A percentile compares a stretch with the other conserved stretches of the same genome.
These are phyloP conservation scores for Paramecium sexaurelia DNA, from an alignment of 73 alveolate species.

Conservation along the genomic window DNA sequence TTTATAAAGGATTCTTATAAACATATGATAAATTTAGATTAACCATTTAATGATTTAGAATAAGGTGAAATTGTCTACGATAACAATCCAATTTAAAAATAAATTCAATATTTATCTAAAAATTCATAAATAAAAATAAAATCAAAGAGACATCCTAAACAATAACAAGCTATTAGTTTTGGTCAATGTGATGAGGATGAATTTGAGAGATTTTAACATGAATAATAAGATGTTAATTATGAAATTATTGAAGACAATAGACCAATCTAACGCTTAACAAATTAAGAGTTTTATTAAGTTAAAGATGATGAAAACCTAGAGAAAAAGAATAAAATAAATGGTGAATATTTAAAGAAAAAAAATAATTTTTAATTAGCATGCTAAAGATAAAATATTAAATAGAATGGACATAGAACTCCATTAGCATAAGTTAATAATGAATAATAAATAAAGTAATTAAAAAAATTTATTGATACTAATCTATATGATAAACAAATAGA, in stretches of 20 bases:
- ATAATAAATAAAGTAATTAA: background rate
- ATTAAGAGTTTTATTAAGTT: background rate
- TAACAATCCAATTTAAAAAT: background rate
- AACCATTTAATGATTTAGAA: background rate
- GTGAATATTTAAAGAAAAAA: background rate
- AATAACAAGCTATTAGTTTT: background rate
- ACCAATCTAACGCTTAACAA: background rate
- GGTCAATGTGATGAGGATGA: background rate
- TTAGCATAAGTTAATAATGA: background rate
- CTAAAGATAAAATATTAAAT: background rate
- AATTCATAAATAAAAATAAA: background rate
- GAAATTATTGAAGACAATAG: background rate
- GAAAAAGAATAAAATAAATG: background rate
- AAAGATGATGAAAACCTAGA: background rate
- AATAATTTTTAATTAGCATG: background rate
- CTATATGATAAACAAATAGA: background rate
- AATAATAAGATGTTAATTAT: background rate
- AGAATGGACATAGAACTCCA: background rate
- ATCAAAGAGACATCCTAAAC: background rate
- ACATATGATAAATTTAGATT: background rate
- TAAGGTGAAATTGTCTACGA: background rate
- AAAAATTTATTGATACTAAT: background rate
- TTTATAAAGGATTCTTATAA: background rate
- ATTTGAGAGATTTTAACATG: background rate
- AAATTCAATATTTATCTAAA: background rate